Percentiles rank a stretch among this genome's conserved stretches.
Evolutionary conservation across 208 protist genomes (phyloP).

Genomic region (Wallacemonas sp.): DNA sequence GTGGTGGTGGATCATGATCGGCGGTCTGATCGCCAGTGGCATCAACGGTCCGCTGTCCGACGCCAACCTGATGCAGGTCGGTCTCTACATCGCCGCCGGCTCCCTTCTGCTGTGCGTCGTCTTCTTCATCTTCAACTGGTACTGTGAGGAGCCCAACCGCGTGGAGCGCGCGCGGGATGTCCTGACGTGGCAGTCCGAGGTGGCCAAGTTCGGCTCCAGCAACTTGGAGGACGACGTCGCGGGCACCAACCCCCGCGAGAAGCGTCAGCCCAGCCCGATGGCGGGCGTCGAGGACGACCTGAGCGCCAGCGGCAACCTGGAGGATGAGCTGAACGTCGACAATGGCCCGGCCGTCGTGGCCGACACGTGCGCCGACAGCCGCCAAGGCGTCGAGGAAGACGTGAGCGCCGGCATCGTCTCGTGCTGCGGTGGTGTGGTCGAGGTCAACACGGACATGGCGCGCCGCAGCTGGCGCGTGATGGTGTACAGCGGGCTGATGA

Average conservation of each 20-base stretch:
- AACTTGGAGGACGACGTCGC: conserved; percentile 16
- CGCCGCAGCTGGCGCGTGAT: conserved; percentile 25
- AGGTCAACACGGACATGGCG: conserved; percentile 26
- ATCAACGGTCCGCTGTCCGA: conserved; percentile 38
- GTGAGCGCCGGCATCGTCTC: conserved; percentile 13
- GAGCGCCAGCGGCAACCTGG: conserved; percentile 25
- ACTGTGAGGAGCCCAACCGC: conserved; percentile 29
- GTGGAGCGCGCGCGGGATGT: conserved; percentile 37
- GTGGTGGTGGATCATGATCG: conserved; percentile 41
- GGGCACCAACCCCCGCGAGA: no score
- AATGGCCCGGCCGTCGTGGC: not conserved
- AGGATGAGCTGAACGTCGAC: conserved; percentile 24
- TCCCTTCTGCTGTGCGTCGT: conserved; percentile 21
- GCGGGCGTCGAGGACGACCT: conserved; percentile 17
- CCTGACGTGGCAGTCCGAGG: conserved; percentile 49
- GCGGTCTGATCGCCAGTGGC: conserved; percentile 18
- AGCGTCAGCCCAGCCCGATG: conserved; percentile 21
- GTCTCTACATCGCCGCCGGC: conserved; percentile 22
- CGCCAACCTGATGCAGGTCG: conserved; percentile 12
- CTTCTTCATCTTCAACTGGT: conserved; percentile 39
- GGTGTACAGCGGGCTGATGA: conserved; percentile 30
- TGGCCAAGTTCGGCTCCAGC: conserved; percentile 47
- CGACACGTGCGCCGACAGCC: not conserved
- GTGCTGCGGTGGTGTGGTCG: conserved; percentile 17
- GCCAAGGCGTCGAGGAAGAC: conserved; percentile 2